Evolutionary conservation across 169 alveolate species (phyloP).

Genomic region (Blepharisma undulans): DNA sequence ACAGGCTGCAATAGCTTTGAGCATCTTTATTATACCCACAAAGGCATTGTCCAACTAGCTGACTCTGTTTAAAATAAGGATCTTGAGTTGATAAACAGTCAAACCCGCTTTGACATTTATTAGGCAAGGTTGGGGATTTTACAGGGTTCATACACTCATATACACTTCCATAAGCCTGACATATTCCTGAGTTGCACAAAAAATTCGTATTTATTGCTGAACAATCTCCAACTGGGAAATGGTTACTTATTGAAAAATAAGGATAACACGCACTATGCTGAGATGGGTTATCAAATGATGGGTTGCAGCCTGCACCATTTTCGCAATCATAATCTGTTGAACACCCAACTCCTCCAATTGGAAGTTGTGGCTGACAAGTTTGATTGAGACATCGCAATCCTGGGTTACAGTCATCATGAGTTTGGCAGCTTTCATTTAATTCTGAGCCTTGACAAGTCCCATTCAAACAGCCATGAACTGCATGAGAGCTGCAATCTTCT

Average conservation of each 20-base stretch:
- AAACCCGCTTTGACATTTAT: not conserved
- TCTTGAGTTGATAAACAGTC: conserved; percentile 18
- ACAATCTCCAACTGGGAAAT: not conserved
- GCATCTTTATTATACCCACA: not conserved
- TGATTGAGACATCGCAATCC: conserved; percentile 12
- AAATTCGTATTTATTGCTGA: not conserved
- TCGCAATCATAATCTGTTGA: conserved; percentile 14
- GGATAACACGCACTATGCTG: not conserved
- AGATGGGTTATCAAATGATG: not conserved
- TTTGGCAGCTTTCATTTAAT: not conserved
- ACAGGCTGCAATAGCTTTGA: not conserved
- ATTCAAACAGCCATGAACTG: not conserved
- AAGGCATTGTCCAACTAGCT: not conserved
- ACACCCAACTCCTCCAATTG: conserved; percentile 8
- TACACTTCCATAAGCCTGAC: not conserved
- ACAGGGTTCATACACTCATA: not conserved
- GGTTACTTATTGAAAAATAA: not conserved
- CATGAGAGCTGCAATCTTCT: not conserved
- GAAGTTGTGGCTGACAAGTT: conserved; percentile 4
- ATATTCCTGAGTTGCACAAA: not conserved
- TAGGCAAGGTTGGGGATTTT: not conserved
- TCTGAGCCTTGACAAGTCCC: conserved; percentile 14
- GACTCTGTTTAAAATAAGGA: not conserved
- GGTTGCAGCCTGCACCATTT: conserved; percentile 22
- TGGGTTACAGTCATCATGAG: not conserved